Evolutionary conservation across 371 early-diverging fungal genomes (phyloP), one percentile per base, ranked within the genome.

Genomic region (Cokeromyces recurvatus): DNA sequence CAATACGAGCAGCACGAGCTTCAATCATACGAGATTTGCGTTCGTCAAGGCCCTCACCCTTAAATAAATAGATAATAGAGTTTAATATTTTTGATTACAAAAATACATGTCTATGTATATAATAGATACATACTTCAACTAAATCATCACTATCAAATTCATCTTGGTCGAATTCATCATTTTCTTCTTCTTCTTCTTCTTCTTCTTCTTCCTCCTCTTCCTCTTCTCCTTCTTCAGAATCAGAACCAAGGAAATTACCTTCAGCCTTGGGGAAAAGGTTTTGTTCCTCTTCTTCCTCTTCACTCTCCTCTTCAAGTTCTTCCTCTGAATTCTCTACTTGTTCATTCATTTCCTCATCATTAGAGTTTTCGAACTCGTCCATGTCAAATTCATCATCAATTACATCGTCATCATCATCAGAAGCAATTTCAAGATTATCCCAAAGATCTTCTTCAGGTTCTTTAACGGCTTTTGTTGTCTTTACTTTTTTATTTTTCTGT

Each of bases 21-120:
- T 87, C 89, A 39, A 85, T 68, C 44, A 78, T 75, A 36, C 81
- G 78, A 23, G 90, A 84, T 58, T 84, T 78, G 46, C 75, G 74
- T 59, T 89, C 92, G 59, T 86, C 86, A 43, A 80, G 63, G 40
- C 62, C 72, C 43, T 57, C 52, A 39, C 65, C 64, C 68, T 67
- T 47, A 9, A 15, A n/a, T n/a, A n/a, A n/a, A n/a, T n/a, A n/a
- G n/a, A n/a, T n/a, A n/a, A n/a, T n/a, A n/a, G n/a, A n/a, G n/a
- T n/a, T n/a, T n/a, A n/a, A n/a, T n/a, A n/a, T n/a, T n/a, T n/a
- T n/a, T n/a, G n/a, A n/a, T n/a, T n/a, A n/a, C n/a, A n/a, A n/a
- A n/a, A n/a, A n/a, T n/a, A n/a, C n/a, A n/a, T n/a, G n/a, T n/a
- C n/a, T n/a, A n/a, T n/a, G n/a, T n/a, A n/a, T n/a, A n/a, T n/a